Evolutionary conservation across 1,139 yeast species (phyloP), one percentile per base, ranked within the genome.

Genomic region (Hyphopichia fennica): DNA sequence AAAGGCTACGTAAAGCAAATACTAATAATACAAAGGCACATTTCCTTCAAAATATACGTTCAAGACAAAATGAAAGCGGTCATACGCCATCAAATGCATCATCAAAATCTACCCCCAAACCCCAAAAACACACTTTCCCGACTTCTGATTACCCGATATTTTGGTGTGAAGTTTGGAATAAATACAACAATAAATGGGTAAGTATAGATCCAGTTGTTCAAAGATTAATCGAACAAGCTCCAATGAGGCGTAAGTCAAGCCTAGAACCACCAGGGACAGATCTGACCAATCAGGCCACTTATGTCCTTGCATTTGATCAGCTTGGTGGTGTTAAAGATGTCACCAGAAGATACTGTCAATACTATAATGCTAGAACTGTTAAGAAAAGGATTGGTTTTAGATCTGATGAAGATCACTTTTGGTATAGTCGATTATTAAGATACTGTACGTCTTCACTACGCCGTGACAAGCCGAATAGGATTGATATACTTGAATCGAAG

Each of bases 91-190:
- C 31, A 13, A 17, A 15, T 4, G 4, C 18, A 3, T n/a, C 47
- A 11, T 35, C 5, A 35, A 32, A 10, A 22, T 14, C 2, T 7
- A 39, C 7, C 34, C 29, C 16, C 33, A 33, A 4, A 18, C 13
- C 8, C n/a, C 10, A 14, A 18, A 25, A 20, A 11, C 17, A 41
- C 22, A 17, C 38, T 3, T 50, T 59, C 25, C 63, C 62, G 7
- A 62, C 63, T 17, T 67, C 80, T 0, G 54, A 60, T 4, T 84
- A 69, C 54, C 98, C 98, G 0, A 72, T 89, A 0, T 89, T 86
- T 56, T 93, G 99, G 99, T 83, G 82, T 14, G 99, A 93, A 60
- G 96, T 87, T 0, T 93, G 96, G 95, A 93, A 93, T 58, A 76
- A 76, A 40, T 79, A 75, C 45, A 64, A 81, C 4, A 75, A 81